Evolutionary conservation across 2,329 filamentous ascomycete species (phyloP), one percentile per base, ranked within the genome.

Genomic region (Trichophyton simii): DNA sequence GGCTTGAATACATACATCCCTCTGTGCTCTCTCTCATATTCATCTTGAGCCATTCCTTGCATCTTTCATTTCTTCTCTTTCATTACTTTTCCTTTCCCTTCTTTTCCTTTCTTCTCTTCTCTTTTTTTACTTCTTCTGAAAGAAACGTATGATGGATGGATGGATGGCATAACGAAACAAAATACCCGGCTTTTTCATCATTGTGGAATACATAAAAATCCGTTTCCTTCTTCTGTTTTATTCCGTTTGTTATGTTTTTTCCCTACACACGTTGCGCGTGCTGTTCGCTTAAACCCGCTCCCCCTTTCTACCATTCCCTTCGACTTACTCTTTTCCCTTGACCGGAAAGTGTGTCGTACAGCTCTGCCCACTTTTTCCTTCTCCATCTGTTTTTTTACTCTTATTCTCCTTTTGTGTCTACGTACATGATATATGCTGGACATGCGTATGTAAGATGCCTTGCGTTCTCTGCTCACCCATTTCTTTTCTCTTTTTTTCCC

Each of bases 161-260:
- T 55, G 52, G 52, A 55, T 36, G 52, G 52, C 52, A 34, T 55
- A 55, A 55, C 52, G 52, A 28, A 55, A 55, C 52, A 31, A 55
- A 54, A 55, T 55, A 55, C 52, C 52, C 52, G 13, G n/a, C 31
- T 34, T 55, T 34, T 55, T 36, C 52, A 55, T 55, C 50, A 36
- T 55, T 55, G 52, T 55, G 52, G 31, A 55, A 55, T 34, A 55
- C n/a, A 55, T 55, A 55, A 55, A 55, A 55, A 36, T 38, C 15
- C n/a, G 28, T 55, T 36, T 55, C 52, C n/a, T 55, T 55, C 28
- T 36, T 36, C n/a, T 44, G 34, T 13, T 38, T 3, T 38, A 9
- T 38, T 13, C 34, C 34, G 34, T 38, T 18, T 44, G 15, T 44
- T 44, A 6, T 44, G 2, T 44, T 31, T 5, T 36, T 22, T 18